Conservation (phyloP, 2,329 filamentous ascomycete genomes). For the Colletotrichum musicola region DNA sequence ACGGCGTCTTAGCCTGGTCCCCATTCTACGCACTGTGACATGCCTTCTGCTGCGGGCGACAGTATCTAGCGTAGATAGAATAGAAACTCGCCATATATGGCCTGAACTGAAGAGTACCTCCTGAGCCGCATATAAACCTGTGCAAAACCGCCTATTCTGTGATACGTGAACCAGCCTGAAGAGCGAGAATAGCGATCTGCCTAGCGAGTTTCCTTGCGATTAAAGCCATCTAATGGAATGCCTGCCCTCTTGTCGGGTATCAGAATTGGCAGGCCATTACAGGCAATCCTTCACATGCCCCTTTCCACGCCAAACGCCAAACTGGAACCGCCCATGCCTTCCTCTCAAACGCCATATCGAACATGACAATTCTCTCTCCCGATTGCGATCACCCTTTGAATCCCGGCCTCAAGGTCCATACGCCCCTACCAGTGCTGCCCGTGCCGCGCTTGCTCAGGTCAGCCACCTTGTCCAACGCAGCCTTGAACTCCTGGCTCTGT, state of each 20-base stretch:
- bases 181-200: too few relatives aligned
- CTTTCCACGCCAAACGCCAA: neutral
- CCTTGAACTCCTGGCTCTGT: constrained; percentile 83
- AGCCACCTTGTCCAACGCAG: constrained; percentile 82
- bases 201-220: too few relatives aligned
- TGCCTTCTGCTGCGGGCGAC: constrained; percentile 40
- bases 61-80: constrained; percentile 41
- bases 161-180: neutral
- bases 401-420: constrained; percentile 63
- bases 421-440: constrained; percentile 64
- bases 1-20: constrained; percentile 76
- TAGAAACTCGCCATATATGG: constrained; percentile 41
- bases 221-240: too few relatives aligned
- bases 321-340: neutral
- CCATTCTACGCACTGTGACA: constrained; percentile 59
- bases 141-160: neutral
- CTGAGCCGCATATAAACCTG: constrained; percentile 29
- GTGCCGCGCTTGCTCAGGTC: constrained; percentile 68
- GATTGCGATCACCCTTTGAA: neutral
- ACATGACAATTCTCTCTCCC: neutral
- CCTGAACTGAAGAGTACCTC: constrained; percentile 42
- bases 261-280: too few relatives aligned
- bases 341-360: neutral
- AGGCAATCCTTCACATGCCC: too few relatives aligned
- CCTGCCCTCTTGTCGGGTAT: too few relatives aligned